Percentiles rank a stretch among this genome's conserved stretches.
Evolutionary conservation across 176 grass and related monocot genomes (phyloP).

Genomic region (Bolboschoenus planiculmis): DNA sequence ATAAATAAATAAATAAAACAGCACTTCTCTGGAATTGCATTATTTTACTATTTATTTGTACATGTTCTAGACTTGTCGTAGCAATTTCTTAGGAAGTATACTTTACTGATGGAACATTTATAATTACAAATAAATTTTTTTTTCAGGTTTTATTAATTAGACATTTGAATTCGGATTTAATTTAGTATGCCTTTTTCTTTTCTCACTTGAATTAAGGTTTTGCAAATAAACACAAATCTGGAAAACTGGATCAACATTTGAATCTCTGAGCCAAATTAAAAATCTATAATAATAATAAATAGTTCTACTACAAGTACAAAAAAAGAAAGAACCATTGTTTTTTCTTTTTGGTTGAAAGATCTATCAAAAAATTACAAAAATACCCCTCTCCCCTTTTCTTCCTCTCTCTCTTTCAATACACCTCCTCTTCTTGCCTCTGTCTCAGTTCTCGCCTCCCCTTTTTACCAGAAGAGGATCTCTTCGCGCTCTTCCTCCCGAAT

Average conservation of each 20-base stretch:
- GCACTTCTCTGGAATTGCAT: background rate
- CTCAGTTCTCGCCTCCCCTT: slow-evolving; percentile 5
- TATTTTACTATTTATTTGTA: background rate
- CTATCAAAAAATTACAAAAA: slow-evolving; percentile 12
- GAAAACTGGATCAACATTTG: background rate
- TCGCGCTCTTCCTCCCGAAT: background rate
- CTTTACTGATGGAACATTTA: background rate
- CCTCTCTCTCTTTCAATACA: background rate
- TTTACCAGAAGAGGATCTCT: background rate
- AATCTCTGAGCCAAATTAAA: background rate
- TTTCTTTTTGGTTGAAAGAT: background rate
- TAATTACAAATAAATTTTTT: background rate
- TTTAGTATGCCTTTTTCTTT: background rate
- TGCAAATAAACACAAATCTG: background rate
- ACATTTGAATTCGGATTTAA: background rate
- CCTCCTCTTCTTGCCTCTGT: slow-evolving; percentile 16
- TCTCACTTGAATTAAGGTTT: background rate
- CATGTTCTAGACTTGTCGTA: background rate
- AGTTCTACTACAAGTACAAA: slow-evolving; percentile 5
- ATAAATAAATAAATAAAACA: background rate
- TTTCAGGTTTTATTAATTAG: background rate
- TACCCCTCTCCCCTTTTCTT: background rate
- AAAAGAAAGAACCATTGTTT: background rate
- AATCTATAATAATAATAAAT: slow-evolving; percentile 13
- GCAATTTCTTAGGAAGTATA: no score